These are phyloP conservation scores for Begonia masoniana DNA, from an alignment of 306 rosid genomes.

Conservation along the genomic window DNA sequence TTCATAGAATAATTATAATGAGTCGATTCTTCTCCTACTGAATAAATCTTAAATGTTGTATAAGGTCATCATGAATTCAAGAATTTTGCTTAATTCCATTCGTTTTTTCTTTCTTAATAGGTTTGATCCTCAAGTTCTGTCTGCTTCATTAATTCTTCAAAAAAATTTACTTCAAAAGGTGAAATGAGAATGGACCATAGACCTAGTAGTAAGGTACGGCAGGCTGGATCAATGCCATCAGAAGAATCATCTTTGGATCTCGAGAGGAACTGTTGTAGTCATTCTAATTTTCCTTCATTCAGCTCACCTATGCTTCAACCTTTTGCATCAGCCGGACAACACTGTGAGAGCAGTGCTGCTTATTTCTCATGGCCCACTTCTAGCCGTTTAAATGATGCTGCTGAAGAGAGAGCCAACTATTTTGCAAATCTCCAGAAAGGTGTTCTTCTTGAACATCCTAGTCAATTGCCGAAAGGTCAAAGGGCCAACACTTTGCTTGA, in stretches of 20 bases:
- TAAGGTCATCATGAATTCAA: too few species aligned
- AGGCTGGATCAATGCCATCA: constrained; percentile 78
- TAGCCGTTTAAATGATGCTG: constrained; percentile 69
- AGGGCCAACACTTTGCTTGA: constrained; percentile 93
- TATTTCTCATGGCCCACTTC: constrained; percentile 96
- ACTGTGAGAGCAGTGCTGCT: constrained; percentile 84
- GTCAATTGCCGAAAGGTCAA: constrained; percentile 81
- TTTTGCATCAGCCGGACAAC: constrained; percentile 94
- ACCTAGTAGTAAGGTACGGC: constrained; percentile 44
- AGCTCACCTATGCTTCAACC: constrained; percentile 87
- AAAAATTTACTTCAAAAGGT: too few species aligned
- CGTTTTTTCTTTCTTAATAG: too few species aligned
- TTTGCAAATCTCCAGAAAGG: constrained; percentile 89
- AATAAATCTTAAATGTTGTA: too few species aligned
- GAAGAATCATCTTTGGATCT: constrained; percentile 95
- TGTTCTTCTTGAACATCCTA: constrained; percentile 79
- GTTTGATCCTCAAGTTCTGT: too few species aligned
- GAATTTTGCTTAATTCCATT: too few species aligned
- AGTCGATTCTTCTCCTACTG: too few species aligned
- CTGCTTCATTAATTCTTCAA: too few species aligned
- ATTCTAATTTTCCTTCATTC: constrained; percentile 80
- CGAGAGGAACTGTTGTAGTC: constrained; percentile 78
- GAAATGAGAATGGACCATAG: constrained; percentile 51
- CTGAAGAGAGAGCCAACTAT: constrained; percentile 93
- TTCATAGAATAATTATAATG: too few species aligned